Evolutionary conservation across 495 filamentous ascomycete genomes (phyloP), one percentile per base, ranked within the genome.

Genomic region (Penicillium bialowiezense): DNA sequence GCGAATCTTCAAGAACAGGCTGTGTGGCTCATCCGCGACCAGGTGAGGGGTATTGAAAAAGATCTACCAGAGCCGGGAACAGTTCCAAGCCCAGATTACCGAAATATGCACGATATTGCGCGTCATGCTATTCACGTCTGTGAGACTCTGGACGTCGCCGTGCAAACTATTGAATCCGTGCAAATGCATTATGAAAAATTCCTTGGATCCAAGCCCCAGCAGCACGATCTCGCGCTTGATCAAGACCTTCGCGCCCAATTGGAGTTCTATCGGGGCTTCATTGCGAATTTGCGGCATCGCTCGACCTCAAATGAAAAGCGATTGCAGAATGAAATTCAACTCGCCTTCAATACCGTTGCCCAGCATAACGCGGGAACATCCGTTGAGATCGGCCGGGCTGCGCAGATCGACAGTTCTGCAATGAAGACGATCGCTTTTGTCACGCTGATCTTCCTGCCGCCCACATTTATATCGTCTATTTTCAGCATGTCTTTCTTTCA

Each of bases 81-180:
- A 35, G 29, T 23, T 10, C 41, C 48, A 2, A 8, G 44, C 6
- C 70, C 74, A 5, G 58, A 73, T 48, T 77, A 75, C 37, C 50
- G 58, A 29, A 44, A 39, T 5, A 51, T 77, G 10, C 74, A 80
- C 58, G 70, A 79, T 21, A 65, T 74, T 26, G 68, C 72, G 21
- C 67, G 76, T 5, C 75, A 78, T 46, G 68, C 65, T 5, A 70
- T 76, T 18, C 73, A 80, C 42, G 64, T 75, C 26, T 69, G 64
- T 2, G 75, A 78, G 41, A 68, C 70, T 0, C 62, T 78, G 2
- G 64, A 71, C 17, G 60, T 76, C 2, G 60, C 65, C 1, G 46
- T 59, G 0, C 49, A 64, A 33, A 71, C 54, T 8, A 51, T 77
- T 17, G 51, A 66, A 14, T 59, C 54, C 24, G 71, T 77, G 6